Base-by-base conservation (phyloP, 164 flowering plant species). In the Tetrastigma voinierianum region DNA sequence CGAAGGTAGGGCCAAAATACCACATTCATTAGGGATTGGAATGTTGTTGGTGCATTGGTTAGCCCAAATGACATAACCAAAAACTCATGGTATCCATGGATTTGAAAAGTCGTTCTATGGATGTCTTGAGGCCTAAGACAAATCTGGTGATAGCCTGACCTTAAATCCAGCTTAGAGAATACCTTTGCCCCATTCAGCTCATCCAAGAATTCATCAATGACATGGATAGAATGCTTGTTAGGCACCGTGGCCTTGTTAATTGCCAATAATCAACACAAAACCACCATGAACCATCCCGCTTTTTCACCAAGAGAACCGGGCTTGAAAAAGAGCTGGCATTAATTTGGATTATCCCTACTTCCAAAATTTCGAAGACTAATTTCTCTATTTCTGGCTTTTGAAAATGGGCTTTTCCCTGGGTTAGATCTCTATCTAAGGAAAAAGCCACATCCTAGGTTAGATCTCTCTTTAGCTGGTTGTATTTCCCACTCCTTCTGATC, bases 41-140 rank as follows among this genome's bases (percentile, higher is more conserved):
- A 66, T 0, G 75, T 66, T 6, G 67, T 44, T 14, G 70, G 70
- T 0, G 70, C 70, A 56, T 72, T 72, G 1, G 46, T 47, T 1
- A 72, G 67, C 3, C 75, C 70, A 61, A 70, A 65, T 2, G 74
- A 16, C 67, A 64, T 64, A 4, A 72, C 62, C n/a, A 67, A 11
- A 47, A 72, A 73, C 54, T 63, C 68, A 47, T 57, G 63, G 45
- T 72, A 12, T 65, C 72, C 25, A 16, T 23, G 64, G 2, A 59
- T 72, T 16, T 64, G 32, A 14, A 73, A 73, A 6, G 64, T 15
- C 11, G 68, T 73, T 11, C 63, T 73, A 19, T 13, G 45, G 3
- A 73, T 47, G 24, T 67, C 61, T 1, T 8, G 5, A 0, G 46
- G 23, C 1, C 40, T 3, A 25, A 73, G 45, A 0, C 68, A 10